These are phyloP conservation scores for Hypoxylon sp. DNA, from an alignment of 2,329 filamentous ascomycete species.

Conservation along the genomic window DNA sequence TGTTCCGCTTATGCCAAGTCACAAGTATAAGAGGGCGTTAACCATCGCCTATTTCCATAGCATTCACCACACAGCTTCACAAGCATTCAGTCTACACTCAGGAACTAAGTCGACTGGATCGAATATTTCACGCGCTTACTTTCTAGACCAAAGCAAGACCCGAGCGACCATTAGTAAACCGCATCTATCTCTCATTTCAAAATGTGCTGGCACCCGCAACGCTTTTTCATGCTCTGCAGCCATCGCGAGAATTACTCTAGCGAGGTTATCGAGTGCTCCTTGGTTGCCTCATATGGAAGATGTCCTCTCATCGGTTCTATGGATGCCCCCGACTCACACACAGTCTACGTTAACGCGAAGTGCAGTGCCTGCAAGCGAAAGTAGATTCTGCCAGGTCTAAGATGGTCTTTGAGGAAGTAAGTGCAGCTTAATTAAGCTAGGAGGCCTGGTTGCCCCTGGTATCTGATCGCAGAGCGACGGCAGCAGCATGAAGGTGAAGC, in stretches of 20 bases:
- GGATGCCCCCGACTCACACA: conserved; percentile 29
- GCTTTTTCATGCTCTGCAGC: conserved; percentile 34
- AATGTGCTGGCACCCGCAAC: conserved; percentile 45
- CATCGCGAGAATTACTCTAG: conserved; percentile 38
- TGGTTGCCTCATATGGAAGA: conserved; percentile 30
- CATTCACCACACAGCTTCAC: conserved; percentile 28
- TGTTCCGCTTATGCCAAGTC: background rate
- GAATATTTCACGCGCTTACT: conserved; percentile 31
- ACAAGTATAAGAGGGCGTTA: conserved; percentile 18
- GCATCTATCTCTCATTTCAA: conserved; percentile 12
- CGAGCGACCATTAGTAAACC: background rate
- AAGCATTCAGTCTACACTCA: conserved; percentile 21
- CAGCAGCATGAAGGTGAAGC: conserved; percentile 24
- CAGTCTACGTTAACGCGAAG: conserved; percentile 1
- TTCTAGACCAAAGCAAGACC: conserved; percentile 6
- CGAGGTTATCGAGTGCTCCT: conserved; percentile 24
- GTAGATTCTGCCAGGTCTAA: background rate
- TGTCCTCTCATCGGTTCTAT: conserved; percentile 27
- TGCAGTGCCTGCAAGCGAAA: conserved; percentile 22
- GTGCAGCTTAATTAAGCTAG: conserved; percentile 13
- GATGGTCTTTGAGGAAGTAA: conserved; percentile 23
- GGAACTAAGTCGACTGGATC: conserved; percentile 18
- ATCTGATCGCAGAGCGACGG: conserved; percentile 13
- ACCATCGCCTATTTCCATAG: background rate
- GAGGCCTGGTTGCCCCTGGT: conserved; percentile 13